These are phyloP conservation scores for Phellinidium pouzarii DNA, from an alignment of 1,284 basidiomycete species.

Conservation along the genomic window DNA sequence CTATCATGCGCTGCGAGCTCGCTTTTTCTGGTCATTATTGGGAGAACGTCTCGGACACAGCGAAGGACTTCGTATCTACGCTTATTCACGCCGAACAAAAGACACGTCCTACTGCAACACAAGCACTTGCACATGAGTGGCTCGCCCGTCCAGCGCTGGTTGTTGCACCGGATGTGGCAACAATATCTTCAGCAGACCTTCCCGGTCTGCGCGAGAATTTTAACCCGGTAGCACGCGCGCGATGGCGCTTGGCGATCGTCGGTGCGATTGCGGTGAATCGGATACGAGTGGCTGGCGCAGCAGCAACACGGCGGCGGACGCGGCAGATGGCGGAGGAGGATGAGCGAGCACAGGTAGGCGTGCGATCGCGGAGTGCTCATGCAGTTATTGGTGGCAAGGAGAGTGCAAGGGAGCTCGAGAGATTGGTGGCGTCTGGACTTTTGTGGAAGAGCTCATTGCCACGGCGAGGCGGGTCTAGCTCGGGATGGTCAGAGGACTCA, in stretches of 20 bases:
- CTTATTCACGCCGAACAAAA: slow-evolving; percentile 10
- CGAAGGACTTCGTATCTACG: slow-evolving; percentile 9
- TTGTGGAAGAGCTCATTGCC: background rate
- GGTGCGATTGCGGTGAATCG: slow-evolving; percentile 54
- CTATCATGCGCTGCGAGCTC: slow-evolving; percentile 10
- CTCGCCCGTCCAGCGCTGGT: background rate
- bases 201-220: slow-evolving; percentile 72
- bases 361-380: background rate
- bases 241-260: slow-evolving; percentile 64
- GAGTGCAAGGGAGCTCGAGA: background rate
- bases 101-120: background rate
- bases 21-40: slow-evolving; percentile 12
- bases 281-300: slow-evolving; percentile 26
- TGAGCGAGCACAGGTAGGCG: background rate
- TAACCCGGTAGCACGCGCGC: slow-evolving; percentile 44
- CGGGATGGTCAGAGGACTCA: background rate
- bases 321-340: background rate
- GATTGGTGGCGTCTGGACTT: background rate
- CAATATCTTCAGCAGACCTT: slow-evolving; percentile 3
- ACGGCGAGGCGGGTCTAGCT: background rate
- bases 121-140: slow-evolving; percentile 14
- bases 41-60: slow-evolving; percentile 9
- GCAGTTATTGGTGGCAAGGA: background rate
- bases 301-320: background rate
- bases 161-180: background rate